phyloP scores from a whole-genome alignment of 2,329 filamentous ascomycete genomes.

The Aspergillus sp. region DNA sequence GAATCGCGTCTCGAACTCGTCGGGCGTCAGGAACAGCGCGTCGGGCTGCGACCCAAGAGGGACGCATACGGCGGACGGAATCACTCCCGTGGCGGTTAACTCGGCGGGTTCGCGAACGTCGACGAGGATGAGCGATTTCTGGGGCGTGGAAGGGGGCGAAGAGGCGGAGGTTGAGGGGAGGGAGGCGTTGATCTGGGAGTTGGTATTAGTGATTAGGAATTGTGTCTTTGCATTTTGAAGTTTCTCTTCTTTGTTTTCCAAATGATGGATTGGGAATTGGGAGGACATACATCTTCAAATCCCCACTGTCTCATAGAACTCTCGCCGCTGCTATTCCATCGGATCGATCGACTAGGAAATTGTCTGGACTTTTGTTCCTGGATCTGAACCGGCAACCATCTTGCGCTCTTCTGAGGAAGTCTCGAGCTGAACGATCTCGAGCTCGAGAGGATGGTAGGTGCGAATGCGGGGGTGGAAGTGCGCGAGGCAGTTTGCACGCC shows the following conservation, averaged over 20 bases:
- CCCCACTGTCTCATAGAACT: constrained; percentile 26
- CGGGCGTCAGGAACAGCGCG: constrained; percentile 69
- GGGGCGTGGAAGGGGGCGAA: constrained; percentile 22
- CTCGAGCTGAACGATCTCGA: background rate
- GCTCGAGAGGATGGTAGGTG: background rate
- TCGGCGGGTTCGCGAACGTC: constrained; percentile 52
- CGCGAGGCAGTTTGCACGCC: background rate
- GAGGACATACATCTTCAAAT: constrained; percentile 36
- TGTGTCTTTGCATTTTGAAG: background rate
- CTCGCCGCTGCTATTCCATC: background rate
- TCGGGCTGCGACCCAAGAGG: constrained; percentile 76
- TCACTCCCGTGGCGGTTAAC: constrained; percentile 51
- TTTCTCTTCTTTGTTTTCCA: no score
- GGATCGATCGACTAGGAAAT: background rate
- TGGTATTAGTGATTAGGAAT: background rate
- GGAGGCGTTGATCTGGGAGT: constrained; percentile 34
- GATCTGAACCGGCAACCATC: background rate
- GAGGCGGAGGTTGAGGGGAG: constrained; percentile 26
- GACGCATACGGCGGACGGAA: constrained; percentile 80
- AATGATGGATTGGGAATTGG: background rate
- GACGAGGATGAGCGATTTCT: constrained; percentile 36
- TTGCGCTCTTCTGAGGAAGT: background rate
- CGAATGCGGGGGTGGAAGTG: background rate
- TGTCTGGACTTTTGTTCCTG: background rate
- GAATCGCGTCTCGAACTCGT: constrained; percentile 81